A percentile compares a stretch with the other conserved stretches of the same genome.
Conservation (phyloP, 2,329 filamentous ascomycete species). For the Cercospora sesami region DNA sequence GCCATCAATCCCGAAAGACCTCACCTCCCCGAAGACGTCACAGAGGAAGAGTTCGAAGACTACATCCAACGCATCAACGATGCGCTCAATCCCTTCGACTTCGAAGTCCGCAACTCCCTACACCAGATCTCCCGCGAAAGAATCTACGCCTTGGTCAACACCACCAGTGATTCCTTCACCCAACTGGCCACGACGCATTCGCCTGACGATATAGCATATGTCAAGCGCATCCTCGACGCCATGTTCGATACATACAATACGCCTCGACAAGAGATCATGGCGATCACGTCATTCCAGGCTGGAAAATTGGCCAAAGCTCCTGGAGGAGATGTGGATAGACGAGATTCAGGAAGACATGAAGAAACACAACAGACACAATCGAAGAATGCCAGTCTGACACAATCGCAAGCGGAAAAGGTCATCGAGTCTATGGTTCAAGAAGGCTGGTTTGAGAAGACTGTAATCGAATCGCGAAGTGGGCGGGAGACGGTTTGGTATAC, state of each 20-base stretch:
- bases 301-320: slow-evolving; percentile 61
- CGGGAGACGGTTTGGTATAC: slow-evolving; percentile 65
- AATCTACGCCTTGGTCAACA: slow-evolving; percentile 86
- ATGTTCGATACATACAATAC: slow-evolving; percentile 93
- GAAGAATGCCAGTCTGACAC: slow-evolving; percentile 58
- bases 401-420: slow-evolving; percentile 73
- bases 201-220: slow-evolving; percentile 82
- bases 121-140: slow-evolving; percentile 64
- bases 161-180: slow-evolving; percentile 77
- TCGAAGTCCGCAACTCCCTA: slow-evolving; percentile 75
- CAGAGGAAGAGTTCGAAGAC: slow-evolving; percentile 64
- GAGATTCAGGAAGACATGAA: slow-evolving; percentile 29
- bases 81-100: slow-evolving; percentile 75
- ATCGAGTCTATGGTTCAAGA: slow-evolving; percentile 70
- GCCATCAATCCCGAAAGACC: slow-evolving; percentile 53
- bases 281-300: slow-evolving; percentile 76
- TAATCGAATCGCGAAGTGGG: slow-evolving; percentile 15
- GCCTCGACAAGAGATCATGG: slow-evolving; percentile 76
- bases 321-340: slow-evolving; percentile 33
- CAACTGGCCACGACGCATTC: slow-evolving; percentile 81
- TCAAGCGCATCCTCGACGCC: slow-evolving; percentile 81
- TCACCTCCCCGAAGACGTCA: slow-evolving; percentile 63
- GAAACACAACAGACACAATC: slow-evolving; percentile 25
- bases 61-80: slow-evolving; percentile 71
- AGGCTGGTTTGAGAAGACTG: slow-evolving; percentile 80